A percentile compares a stretch with the other conserved stretches of the same genome.
These are phyloP conservation scores for Fusarium virguliforme DNA, from an alignment of 2,329 filamentous ascomycete genomes.

Conservation along the genomic window DNA sequence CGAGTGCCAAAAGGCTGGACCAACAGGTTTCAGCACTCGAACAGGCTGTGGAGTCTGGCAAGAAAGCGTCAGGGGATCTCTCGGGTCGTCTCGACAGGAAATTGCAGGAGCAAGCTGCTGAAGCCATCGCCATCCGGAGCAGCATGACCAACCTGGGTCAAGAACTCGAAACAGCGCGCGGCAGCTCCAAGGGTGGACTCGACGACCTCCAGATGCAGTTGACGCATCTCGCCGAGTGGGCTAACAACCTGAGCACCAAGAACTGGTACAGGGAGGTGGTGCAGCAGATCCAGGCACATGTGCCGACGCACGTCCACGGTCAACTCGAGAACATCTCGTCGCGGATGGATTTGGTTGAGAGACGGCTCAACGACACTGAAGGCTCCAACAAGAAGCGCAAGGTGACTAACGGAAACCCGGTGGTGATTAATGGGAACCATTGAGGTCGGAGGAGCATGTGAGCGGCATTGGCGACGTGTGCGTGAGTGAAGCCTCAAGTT, in stretches of 20 bases:
- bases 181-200: slow-evolving; percentile 48
- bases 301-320: slow-evolving; percentile 42
- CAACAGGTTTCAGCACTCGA: slow-evolving; percentile 14
- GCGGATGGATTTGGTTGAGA: slow-evolving; percentile 47
- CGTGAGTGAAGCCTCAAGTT: slow-evolving; percentile 14
- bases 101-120: slow-evolving; percentile 13
- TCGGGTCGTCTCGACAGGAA: neutral
- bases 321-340: slow-evolving; percentile 43
- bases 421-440: slow-evolving; percentile 28
- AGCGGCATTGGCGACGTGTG: neutral
- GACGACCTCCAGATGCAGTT: slow-evolving; percentile 58
- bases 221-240: slow-evolving; percentile 63
- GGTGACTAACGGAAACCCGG: slow-evolving; percentile 38
- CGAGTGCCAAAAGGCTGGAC: slow-evolving; percentile 22
- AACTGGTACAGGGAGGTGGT: slow-evolving; percentile 61
- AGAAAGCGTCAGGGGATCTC: neutral
- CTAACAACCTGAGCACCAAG: slow-evolving; percentile 65
- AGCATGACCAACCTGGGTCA: slow-evolving; percentile 15
- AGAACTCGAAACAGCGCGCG: slow-evolving; percentile 27
- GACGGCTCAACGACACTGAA: slow-evolving; percentile 22
- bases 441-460: slow-evolving; percentile 20
- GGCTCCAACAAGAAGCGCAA: slow-evolving; percentile 47
- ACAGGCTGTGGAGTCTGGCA: slow-evolving; percentile 10
- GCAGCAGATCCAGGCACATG: slow-evolving; percentile 54
- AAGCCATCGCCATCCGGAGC: slow-evolving; percentile 20